phyloP scores from a whole-genome alignment of 345 rosid species.

The Pistacia integerrima region DNA sequence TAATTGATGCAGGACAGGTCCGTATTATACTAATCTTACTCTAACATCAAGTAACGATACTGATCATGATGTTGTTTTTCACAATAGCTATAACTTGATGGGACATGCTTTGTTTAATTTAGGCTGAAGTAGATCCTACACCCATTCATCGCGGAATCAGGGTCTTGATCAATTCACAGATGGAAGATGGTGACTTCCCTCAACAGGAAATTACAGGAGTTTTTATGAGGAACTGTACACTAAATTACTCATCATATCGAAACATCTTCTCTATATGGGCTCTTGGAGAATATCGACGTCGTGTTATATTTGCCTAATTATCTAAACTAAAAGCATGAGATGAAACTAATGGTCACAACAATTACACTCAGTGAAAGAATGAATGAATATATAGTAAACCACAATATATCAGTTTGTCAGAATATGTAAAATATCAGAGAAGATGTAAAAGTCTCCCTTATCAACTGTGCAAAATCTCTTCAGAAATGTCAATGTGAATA shows the following conservation, averaged over 20 bases:
- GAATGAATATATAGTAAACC: too few species aligned
- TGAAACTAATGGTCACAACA: too few species aligned
- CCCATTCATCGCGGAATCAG: slow-evolving; percentile 47
- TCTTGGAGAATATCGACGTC: slow-evolving; percentile 40
- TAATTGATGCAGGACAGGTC: slow-evolving; percentile 54
- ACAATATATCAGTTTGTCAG: too few species aligned
- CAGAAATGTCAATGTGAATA: too few species aligned
- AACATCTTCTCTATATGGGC: slow-evolving; percentile 62
- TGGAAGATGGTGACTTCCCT: slow-evolving; percentile 64
- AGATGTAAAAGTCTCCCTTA: too few species aligned
- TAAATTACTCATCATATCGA: slow-evolving; percentile 47
- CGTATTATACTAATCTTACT: neutral
- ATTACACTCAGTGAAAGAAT: too few species aligned
- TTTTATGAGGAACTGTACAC: slow-evolving; percentile 46
- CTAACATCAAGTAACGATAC: neutral
- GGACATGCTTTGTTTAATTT: neutral
- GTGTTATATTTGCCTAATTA: slow-evolving; percentile 19
- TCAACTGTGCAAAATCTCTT: too few species aligned
- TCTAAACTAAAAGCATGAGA: too few species aligned
- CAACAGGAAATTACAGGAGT: slow-evolving; percentile 55
- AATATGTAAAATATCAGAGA: too few species aligned
- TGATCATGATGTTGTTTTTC: neutral
- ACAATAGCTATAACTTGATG: too few species aligned
- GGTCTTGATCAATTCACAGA: slow-evolving; percentile 48
- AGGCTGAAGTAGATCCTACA: slow-evolving; percentile 35